Conservation (phyloP, 257 asterid genomes). For the Nyctanthes arbortristis region DNA sequence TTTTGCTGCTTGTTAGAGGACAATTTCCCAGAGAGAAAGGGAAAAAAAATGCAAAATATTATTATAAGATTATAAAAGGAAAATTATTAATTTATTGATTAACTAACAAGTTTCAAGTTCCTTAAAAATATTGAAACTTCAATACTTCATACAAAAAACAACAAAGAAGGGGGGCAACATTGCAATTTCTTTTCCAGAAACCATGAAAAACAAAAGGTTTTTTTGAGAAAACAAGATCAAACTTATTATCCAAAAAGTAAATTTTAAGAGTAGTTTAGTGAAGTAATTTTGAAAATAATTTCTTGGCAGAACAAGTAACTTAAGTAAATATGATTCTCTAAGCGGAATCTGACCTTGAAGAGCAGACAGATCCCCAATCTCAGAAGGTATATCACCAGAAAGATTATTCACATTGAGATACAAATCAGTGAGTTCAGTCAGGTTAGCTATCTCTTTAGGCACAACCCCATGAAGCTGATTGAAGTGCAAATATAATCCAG, state of each 20-base stretch:
- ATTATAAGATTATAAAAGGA: background rate
- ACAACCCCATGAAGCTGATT: conserved; percentile 82
- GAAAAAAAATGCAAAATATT: background rate
- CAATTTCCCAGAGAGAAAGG: background rate
- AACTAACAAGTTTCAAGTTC: background rate
- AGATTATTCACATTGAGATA: conserved; percentile 88
- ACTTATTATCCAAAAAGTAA: conserved; percentile 2
- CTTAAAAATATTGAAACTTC: background rate
- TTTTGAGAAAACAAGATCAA: conserved; percentile 10
- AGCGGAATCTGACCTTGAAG: conserved; percentile 67
- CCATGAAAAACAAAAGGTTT: background rate
- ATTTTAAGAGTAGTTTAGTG: too few relatives aligned
- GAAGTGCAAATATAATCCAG: conserved; percentile 93
- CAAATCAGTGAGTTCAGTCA: conserved; percentile 77
- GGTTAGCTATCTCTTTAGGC: conserved; percentile 73
- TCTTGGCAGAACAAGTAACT: too few relatives aligned
- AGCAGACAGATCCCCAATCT: conserved; percentile 64
- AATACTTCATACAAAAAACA: background rate
- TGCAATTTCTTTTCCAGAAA: background rate
- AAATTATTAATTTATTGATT: background rate
- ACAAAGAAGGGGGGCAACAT: conserved; percentile 9
- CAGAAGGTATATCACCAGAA: conserved; percentile 76
- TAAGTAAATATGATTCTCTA: too few relatives aligned
- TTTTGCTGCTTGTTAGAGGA: background rate
- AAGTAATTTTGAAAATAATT: too few relatives aligned